Percentiles rank a stretch among this genome's conserved stretches.
Conservation (phyloP, 768 basidiomycete species). For the Sistotremastrum niveocremeum region DNA sequence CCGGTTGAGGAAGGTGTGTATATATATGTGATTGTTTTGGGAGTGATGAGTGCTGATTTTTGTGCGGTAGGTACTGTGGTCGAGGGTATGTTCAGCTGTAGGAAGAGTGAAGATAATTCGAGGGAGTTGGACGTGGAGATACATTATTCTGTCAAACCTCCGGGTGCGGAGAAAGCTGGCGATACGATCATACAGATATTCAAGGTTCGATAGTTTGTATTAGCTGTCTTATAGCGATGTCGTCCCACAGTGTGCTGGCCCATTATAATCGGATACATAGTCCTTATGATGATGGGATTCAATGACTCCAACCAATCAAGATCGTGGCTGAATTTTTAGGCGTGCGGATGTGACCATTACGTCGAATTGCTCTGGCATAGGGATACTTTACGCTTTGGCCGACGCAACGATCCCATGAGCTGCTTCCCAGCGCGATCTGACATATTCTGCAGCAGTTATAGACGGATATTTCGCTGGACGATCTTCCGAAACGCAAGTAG, state of each 20-base stretch:
- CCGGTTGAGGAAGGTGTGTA: slow-evolving; percentile 56
- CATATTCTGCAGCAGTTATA: slow-evolving; percentile 28
- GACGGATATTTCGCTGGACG: slow-evolving; percentile 23
- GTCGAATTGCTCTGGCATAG: too few species aligned
- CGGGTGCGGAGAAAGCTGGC: slow-evolving; percentile 14
- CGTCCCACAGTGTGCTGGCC: not conserved
- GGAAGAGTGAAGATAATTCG: slow-evolving; percentile 67
- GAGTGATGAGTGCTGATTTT: not conserved
- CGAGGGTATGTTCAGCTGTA: slow-evolving; percentile 68
- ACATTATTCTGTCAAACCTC: slow-evolving; percentile 45
- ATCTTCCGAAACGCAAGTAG: slow-evolving; percentile 23
- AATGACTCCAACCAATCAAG: too few species aligned
- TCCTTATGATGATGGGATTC: too few species aligned
- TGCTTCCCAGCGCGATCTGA: slow-evolving; percentile 22
- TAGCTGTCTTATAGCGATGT: too few species aligned
- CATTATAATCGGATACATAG: too few species aligned
- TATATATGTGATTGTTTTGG: not conserved
- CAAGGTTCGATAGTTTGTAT: slow-evolving; percentile 48
- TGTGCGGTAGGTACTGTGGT: slow-evolving; percentile 49
- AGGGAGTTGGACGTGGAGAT: slow-evolving; percentile 89
- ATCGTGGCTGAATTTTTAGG: too few species aligned
- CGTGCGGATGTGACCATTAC: too few species aligned
- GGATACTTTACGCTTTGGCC: too few species aligned
- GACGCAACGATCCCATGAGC: slow-evolving; percentile 15
- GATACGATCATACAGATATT: slow-evolving; percentile 63